Evolutionary conservation across 2,329 filamentous ascomycete species (phyloP), one percentile per base, ranked within the genome.

Genomic region (Calcarisporium arbuscula): DNA sequence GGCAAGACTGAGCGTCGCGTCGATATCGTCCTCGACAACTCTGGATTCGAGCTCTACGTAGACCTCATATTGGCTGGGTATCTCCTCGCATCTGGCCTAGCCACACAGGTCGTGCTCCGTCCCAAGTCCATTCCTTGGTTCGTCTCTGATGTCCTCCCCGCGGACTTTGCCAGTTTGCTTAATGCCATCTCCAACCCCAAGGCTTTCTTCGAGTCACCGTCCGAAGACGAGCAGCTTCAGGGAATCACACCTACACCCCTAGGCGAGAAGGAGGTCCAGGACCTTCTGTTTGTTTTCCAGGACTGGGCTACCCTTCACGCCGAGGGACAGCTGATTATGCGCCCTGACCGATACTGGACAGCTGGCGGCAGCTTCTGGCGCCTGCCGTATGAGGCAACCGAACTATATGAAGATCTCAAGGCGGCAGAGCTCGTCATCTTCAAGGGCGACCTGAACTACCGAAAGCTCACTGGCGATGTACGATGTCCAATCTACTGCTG

Each of bases 61-160:
- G 92, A 98, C 54, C 72, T 98, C 8, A 80, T 96, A 38, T 73
- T 98, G 3, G 89, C 87, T 0, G 90, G 89, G 1, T 98, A 94
- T 56, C 71, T 98, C 11, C 71, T 98, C 6, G 80, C 86, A 1
- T 72, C 87, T 0, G 85, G 83, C 1, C 76, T 98, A 6, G 92
- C 92, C 1, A 95, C 89, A 0, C 78, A 79, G 17, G 72, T 98
- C 11, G 80, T 96, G 15, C 73, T 98, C 8, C 89, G 95, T 52
- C 89, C 92, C 33, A 98, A 98, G 65, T 82, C 80, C 16, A 89
- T 98, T 39, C 92, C 92, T 1, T 98, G 92, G 92, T 98, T 96
- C 55, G 92, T 98, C 30, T 95, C 88, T 1, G 92, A 98, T 51
- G 92, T 96, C 4, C 62, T 95, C 9, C 89, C 90, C 0, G 72